Conservation (phyloP, 2,329 filamentous ascomycete genomes). For the Cercospora sp. region DNA sequence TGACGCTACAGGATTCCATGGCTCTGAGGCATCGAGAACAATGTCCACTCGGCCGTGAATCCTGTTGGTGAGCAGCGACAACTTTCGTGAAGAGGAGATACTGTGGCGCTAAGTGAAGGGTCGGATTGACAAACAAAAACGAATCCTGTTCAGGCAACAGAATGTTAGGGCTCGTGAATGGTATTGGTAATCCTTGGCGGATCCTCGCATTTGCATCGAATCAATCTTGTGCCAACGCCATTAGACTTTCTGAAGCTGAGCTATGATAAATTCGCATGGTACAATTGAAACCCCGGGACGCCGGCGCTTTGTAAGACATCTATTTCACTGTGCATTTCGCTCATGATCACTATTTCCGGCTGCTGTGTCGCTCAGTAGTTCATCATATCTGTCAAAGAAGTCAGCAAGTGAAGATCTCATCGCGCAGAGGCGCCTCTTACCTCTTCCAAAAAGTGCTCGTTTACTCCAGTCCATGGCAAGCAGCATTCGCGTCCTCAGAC, state of each 20-base stretch:
- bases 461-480: constrained; percentile 99
- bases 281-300: not conserved
- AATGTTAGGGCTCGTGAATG: not conserved
- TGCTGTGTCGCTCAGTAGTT: constrained; percentile 30
- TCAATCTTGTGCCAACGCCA: not conserved
- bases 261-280: not conserved
- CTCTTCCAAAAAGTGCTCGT: constrained; percentile 89
- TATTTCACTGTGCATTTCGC: constrained; percentile 10
- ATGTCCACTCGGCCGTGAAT: not conserved
- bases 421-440: constrained; percentile 54
- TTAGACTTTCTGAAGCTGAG: not conserved
- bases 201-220: not conserved
- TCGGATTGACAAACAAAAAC: not conserved
- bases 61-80: not conserved
- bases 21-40: not conserved
- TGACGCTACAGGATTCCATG: not conserved
- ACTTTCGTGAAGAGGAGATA: not conserved
- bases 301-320: not conserved
- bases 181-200: not conserved
- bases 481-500: constrained; percentile 80
- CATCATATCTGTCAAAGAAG: constrained; percentile 36
- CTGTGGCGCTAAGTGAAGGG: not conserved
- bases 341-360: not conserved
- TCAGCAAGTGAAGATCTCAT: constrained; percentile 18
- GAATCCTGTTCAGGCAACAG: not conserved